A percentile compares a stretch with the other conserved stretches of the same genome.
Evolutionary conservation across 2,329 filamentous ascomycete species (phyloP).

Genomic region (Mariannaea elegans): DNA sequence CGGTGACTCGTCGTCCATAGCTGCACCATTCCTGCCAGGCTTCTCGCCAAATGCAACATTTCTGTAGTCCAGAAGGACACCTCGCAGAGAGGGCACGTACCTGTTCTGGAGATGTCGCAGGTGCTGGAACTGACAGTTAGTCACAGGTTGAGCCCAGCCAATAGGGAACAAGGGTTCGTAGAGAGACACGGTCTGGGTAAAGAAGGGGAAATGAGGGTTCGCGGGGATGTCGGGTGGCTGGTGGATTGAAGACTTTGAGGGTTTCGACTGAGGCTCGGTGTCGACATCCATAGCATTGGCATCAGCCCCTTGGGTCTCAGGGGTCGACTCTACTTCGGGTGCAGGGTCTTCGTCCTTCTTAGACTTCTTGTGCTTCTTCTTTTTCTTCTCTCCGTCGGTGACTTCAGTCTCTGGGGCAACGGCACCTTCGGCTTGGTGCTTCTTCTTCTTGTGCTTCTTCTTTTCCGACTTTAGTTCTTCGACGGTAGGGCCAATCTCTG

Average conservation of each 20-base stretch:
- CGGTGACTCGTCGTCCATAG: conserved; percentile 57
- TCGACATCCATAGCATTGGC: conserved; percentile 54
- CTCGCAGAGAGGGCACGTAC: conserved; percentile 76
- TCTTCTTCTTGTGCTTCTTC: conserved; percentile 45
- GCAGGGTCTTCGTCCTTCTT: conserved; percentile 41
- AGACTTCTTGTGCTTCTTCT: conserved; percentile 47
- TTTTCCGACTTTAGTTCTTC: conserved; percentile 36
- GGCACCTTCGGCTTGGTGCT: conserved; percentile 34
- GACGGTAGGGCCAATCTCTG: conserved; percentile 17
- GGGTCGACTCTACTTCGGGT: conserved; percentile 17
- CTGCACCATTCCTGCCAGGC: conserved; percentile 59
- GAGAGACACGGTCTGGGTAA: conserved; percentile 80
- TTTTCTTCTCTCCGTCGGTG: conserved; percentile 37
- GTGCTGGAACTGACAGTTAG: conserved; percentile 77
- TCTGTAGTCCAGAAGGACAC: conserved; percentile 78
- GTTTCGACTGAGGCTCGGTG: conserved; percentile 40
- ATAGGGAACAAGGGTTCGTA: conserved; percentile 79
- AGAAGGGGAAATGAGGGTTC: conserved; percentile 72
- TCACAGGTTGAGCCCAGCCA: conserved; percentile 74
- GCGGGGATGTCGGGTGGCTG: conserved; percentile 51
- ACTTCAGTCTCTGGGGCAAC: conserved; percentile 21
- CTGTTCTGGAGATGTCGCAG: conserved; percentile 78
- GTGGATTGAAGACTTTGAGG: conserved; percentile 45
- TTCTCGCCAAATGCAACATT: conserved; percentile 72
- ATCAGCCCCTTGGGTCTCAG: conserved; percentile 28